phyloP scores from a whole-genome alignment of 768 basidiomycete species.

The Cystobasidium onofrii region DNA sequence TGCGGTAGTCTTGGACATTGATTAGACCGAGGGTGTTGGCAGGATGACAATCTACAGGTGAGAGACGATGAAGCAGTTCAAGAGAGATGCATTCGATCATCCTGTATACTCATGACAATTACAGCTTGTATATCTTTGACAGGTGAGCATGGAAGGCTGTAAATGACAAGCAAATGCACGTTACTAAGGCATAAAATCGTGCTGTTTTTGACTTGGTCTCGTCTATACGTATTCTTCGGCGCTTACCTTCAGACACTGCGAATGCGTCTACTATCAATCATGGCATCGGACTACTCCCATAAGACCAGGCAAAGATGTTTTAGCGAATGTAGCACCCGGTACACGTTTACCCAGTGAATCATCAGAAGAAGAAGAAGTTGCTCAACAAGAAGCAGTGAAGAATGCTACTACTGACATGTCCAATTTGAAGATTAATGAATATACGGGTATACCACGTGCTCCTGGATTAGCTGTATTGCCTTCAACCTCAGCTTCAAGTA shows the following conservation, averaged over 20 bases:
- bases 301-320: constrained; percentile 62
- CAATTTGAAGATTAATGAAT: constrained; percentile 32
- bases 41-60: constrained; percentile 73
- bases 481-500: no score
- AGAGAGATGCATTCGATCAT: not conserved
- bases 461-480: constrained; percentile 58
- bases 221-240: no score
- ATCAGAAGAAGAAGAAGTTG: not conserved
- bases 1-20: constrained; percentile 1
- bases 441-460: constrained; percentile 52
- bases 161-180: no score
- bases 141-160: constrained; percentile 40
- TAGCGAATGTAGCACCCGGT: constrained; percentile 63
- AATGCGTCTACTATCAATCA: constrained; percentile 89
- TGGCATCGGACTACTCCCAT: constrained; percentile 75
- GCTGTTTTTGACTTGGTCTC: no score
- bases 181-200: no score
- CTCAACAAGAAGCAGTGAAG: not conserved
- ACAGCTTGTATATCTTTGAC: constrained; percentile 76
- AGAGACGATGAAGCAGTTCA: not conserved
- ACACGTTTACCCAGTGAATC: not conserved
- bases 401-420: not conserved
- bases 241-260: constrained; percentile 83
- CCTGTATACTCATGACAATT: not conserved
- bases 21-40: not conserved